A percentile compares a stretch with the other conserved stretches of the same genome.
These are phyloP conservation scores for Phylloporus sp. DNA, from an alignment of 768 basidiomycete species.

Conservation along the genomic window DNA sequence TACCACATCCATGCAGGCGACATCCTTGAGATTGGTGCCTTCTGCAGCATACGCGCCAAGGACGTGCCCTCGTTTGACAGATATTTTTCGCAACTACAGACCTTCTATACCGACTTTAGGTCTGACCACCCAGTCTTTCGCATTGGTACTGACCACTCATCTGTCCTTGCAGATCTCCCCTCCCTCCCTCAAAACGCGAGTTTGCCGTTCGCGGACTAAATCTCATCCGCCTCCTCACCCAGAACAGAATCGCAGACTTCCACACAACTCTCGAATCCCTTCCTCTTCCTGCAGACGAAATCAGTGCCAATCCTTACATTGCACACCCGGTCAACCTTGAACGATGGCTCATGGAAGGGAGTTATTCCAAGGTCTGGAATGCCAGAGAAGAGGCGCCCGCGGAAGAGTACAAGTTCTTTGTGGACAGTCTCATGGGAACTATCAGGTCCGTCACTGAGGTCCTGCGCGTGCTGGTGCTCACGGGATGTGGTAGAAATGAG, in stretches of 20 bases:
- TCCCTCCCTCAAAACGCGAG: conserved; percentile 84
- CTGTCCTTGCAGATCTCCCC: conserved; percentile 46
- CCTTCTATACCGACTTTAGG: conserved; percentile 87
- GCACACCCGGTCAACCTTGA: conserved; percentile 89
- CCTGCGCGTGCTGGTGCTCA: conserved; percentile 2
- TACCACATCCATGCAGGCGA: conserved; percentile 66
- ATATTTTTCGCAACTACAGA: conserved; percentile 88
- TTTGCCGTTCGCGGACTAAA: conserved; percentile 88
- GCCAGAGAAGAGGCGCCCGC: conserved; percentile 89
- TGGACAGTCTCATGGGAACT: conserved; percentile 90
- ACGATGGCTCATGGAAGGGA: conserved; percentile 97
- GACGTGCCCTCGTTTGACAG: conserved; percentile 93
- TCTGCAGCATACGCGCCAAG: conserved; percentile 85
- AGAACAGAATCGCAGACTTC: conserved; percentile 96
- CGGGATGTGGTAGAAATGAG: conserved; percentile 64
- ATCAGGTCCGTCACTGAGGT: conserved; percentile 58
- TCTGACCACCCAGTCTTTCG: conserved; percentile 23
- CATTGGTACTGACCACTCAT: conserved; percentile 4
- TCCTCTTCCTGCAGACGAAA: conserved; percentile 62
- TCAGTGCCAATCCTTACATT: conserved; percentile 67
- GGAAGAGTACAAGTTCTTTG: conserved; percentile 92
- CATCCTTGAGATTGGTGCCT: conserved; percentile 92
- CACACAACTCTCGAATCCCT: conserved; percentile 95
- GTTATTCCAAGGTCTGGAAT: conserved; percentile 97
- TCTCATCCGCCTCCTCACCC: conserved; percentile 90